Percentiles rank a stretch among this genome's conserved stretches.
These are phyloP conservation scores for Pueraria montana DNA, from an alignment of 306 rosid species.

Conservation along the genomic window DNA sequence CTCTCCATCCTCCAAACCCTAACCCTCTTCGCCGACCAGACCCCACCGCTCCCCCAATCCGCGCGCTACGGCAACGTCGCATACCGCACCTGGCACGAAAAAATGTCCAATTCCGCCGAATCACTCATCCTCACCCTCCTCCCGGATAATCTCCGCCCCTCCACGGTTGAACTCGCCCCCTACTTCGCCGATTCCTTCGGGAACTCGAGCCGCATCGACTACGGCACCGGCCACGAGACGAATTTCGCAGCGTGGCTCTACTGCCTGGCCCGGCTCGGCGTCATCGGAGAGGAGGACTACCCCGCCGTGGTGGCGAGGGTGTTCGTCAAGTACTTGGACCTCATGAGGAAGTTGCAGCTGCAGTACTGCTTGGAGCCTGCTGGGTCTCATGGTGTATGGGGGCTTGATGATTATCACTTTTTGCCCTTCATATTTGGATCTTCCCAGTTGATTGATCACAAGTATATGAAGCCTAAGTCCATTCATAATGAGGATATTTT, in stretches of 20 bases:
- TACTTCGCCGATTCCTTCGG: slow-evolving; percentile 88
- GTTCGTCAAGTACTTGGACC: slow-evolving; percentile 77
- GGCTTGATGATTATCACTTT: slow-evolving; percentile 93
- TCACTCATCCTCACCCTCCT: slow-evolving; percentile 68
- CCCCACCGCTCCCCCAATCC: slow-evolving; percentile 78
- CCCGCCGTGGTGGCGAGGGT: slow-evolving; percentile 73
- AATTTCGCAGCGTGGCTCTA: slow-evolving; percentile 94
- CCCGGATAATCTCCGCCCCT: slow-evolving; percentile 59
- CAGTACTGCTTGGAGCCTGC: slow-evolving; percentile 91
- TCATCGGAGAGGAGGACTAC: slow-evolving; percentile 81
- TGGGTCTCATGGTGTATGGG: slow-evolving; percentile 99
- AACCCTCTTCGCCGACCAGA: slow-evolving; percentile 74
- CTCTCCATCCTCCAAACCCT: slow-evolving; percentile 73
- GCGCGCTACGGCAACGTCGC: slow-evolving; percentile 88
- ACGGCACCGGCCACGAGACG: slow-evolving; percentile 97
- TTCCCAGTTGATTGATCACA: slow-evolving; percentile 91
- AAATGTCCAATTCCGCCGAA: slow-evolving; percentile 54
- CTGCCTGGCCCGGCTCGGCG: slow-evolving; percentile 75
- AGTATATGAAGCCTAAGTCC: slow-evolving; percentile 96
- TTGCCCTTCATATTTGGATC: slow-evolving; percentile 90
- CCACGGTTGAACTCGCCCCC: slow-evolving; percentile 71
- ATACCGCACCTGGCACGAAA: slow-evolving; percentile 78
- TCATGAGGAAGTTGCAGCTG: slow-evolving; percentile 92
- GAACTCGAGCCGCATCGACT: slow-evolving; percentile 86
- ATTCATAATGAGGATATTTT: slow-evolving; percentile 88